Evolutionary conservation across 805 yeast genomes (phyloP).

Genomic region (Wickerhamomyces tratensis): DNA sequence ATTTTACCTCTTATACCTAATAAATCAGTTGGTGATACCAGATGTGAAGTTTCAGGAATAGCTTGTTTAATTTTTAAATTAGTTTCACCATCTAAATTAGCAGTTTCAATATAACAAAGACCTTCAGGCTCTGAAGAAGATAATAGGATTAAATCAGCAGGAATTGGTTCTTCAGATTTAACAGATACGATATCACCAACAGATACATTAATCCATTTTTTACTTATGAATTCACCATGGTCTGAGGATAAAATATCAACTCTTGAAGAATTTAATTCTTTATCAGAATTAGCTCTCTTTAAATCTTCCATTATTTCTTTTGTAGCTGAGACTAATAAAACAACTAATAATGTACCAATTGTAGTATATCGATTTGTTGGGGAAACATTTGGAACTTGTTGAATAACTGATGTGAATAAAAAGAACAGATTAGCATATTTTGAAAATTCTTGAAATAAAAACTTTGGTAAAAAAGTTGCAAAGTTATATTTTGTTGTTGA

Average conservation of each 20-base stretch:
- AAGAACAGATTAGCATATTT: conserved; percentile 95
- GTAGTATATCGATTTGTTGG: conserved; percentile 97
- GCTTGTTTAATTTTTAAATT: conserved; percentile 93
- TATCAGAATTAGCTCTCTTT: conserved; percentile 81
- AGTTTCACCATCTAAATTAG: conserved; percentile 96
- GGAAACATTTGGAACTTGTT: conserved; percentile 93
- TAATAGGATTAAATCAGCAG: conserved; percentile 81
- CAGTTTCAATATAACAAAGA: conserved; percentile 93
- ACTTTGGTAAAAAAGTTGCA: conserved; percentile 91
- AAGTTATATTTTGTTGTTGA: conserved; percentile 92
- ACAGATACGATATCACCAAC: conserved; percentile 91
- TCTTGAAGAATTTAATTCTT: conserved; percentile 73
- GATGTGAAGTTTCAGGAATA: conserved; percentile 60
- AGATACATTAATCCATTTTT: conserved; percentile 76
- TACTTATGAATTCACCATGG: conserved; percentile 52
- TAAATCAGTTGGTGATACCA: conserved; percentile 58
- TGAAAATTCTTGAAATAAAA: conserved; percentile 91
- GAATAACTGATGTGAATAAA: conserved; percentile 83
- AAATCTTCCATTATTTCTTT: conserved; percentile 88
- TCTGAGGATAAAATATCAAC: conserved; percentile 49
- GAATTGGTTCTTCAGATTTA: conserved; percentile 80
- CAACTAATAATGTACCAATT: conserved; percentile 80
- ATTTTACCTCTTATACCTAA: conserved; percentile 47
- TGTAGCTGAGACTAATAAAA: conserved; percentile 80
- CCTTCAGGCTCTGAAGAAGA: conserved; percentile 98